Conservation (phyloP, 2,329 filamentous ascomycete species). For the Elsinoe ampelina region DNA sequence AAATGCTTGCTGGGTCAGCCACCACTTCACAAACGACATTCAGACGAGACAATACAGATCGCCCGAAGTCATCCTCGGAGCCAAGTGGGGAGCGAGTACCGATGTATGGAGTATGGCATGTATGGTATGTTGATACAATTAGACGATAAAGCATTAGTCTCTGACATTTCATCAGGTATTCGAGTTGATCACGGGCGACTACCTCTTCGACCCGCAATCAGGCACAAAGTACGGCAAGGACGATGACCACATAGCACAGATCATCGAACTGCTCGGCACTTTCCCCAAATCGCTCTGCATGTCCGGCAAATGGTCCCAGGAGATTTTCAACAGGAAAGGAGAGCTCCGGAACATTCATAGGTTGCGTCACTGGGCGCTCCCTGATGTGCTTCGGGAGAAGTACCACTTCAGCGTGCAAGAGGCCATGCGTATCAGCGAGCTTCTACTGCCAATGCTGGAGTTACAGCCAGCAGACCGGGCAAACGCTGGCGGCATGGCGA, state of each 20-base stretch:
- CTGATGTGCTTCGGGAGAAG: slow-evolving; percentile 89
- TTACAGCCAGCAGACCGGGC: slow-evolving; percentile 78
- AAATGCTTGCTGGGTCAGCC: slow-evolving; percentile 97
- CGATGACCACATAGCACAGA: slow-evolving; percentile 97
- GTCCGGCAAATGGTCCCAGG: slow-evolving; percentile 92
- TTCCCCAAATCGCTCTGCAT: slow-evolving; percentile 90
- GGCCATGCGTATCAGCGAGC: slow-evolving; percentile 66
- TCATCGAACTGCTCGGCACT: slow-evolving; percentile 88
- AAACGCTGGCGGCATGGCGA: slow-evolving; percentile 92
- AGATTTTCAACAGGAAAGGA: slow-evolving; percentile 97
- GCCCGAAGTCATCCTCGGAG: slow-evolving; percentile 89
- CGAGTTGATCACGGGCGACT: slow-evolving; percentile 95
- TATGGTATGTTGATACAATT: slow-evolving; percentile 58
- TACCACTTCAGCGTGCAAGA: slow-evolving; percentile 90
- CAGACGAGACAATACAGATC: slow-evolving; percentile 96
- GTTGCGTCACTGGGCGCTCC: slow-evolving; percentile 87
- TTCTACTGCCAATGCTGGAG: slow-evolving; percentile 85
- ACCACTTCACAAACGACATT: slow-evolving; percentile 99
- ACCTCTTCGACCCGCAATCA: slow-evolving; percentile 95
- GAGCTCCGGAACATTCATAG: slow-evolving; percentile 96
- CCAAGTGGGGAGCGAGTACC: slow-evolving; percentile 98
- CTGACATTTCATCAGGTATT: slow-evolving; percentile 57
- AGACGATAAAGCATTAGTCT: neutral
- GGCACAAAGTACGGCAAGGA: slow-evolving; percentile 99
- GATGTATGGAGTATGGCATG: slow-evolving; percentile 99